Percentiles rank a stretch among this genome's conserved stretches.
phyloP scores from a whole-genome alignment of 2,329 filamentous ascomycete species.

The Fusarium metavorans region DNA sequence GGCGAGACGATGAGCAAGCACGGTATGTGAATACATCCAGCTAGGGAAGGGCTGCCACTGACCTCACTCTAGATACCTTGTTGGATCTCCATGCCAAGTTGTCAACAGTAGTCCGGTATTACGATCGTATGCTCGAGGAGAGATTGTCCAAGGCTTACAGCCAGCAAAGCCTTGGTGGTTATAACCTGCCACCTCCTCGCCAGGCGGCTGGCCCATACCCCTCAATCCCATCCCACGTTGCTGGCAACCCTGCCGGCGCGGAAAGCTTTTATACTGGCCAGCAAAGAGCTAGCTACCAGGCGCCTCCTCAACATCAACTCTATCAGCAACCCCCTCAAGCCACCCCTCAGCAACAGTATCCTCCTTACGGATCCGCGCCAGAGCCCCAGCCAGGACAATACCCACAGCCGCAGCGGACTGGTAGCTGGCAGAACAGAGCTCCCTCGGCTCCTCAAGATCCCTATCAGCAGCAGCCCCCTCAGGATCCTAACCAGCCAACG shows the following conservation, averaged over 20 bases:
- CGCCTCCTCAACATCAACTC: conserved; percentile 56
- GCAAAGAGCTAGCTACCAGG: conserved; percentile 62
- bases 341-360: conserved; percentile 54
- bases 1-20: conserved; percentile 99
- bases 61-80: conserved; percentile 76
- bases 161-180: conserved; percentile 78
- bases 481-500: conserved; percentile 44
- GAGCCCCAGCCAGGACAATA: conserved; percentile 58
- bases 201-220: conserved; percentile 77
- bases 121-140: conserved; percentile 98
- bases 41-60: conserved; percentile 11
- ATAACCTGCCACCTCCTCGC: conserved; percentile 65
- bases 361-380: conserved; percentile 56
- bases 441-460: conserved; percentile 53
- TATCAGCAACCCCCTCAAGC: conserved; percentile 50
- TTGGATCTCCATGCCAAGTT: conserved; percentile 95
- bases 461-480: conserved; percentile 44
- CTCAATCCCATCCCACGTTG: conserved; percentile 68
- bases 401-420: conserved; percentile 59
- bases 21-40: conserved; percentile 64
- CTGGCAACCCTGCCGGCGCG: conserved; percentile 64
- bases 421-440: conserved; percentile 62
- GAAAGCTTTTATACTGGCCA: conserved; percentile 88
- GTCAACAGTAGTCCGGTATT: conserved; percentile 95
- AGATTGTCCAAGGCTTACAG: conserved; percentile 92